Base-by-base conservation (phyloP, 768 basidiomycete genomes). In the Boletellus ananas region DNA sequence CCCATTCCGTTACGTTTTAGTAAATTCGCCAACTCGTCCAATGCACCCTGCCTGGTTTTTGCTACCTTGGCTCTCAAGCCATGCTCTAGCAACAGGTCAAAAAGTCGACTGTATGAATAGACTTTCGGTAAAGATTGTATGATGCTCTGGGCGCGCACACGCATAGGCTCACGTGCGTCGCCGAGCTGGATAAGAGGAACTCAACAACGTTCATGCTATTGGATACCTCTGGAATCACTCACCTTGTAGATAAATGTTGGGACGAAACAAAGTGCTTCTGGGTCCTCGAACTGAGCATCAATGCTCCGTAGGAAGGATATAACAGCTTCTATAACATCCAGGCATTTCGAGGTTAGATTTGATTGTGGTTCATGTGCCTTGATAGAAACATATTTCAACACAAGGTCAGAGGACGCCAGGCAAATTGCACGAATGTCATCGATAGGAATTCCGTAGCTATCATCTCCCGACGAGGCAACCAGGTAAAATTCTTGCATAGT, bases 231-330 rank as follows among this genome's bases (percentile, higher is more conserved):
- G 27, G 2, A 39, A 40, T 6, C n/a, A 45, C 62, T 54, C 59
- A 90, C 95, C 79, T 96, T 97, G 73, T 81, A 81, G 40, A 96
- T 79, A 52, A 97, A 76, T 2, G 93, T 90, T 3, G 94, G 92
- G 23, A 96, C 79, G 61, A 97, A 91, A 51, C 92, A 87, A 43
- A 81, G 66, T 1, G 91, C 93, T 64, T 99, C 96, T 31, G 79
- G 73, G 52, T 99, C 96, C 1, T 83, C 83, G 45, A 98, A 67
- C 65, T 90, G 87, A 68, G 89, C 83, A 60, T 85, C 79, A 45
- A 82, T 72, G 54, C 72, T 76, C 44, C 85, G 83, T 49, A 97
- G 70, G 60, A 94, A 87, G 9, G 80, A 74, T 11, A 97, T 59
- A 33, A 95, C 77, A 33, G 86, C 77, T 57, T 90, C 90, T 25